A percentile compares a stretch with the other conserved stretches of the same genome.
Conservation (phyloP, 306 rosid species). For the Prunus davidiana region DNA sequence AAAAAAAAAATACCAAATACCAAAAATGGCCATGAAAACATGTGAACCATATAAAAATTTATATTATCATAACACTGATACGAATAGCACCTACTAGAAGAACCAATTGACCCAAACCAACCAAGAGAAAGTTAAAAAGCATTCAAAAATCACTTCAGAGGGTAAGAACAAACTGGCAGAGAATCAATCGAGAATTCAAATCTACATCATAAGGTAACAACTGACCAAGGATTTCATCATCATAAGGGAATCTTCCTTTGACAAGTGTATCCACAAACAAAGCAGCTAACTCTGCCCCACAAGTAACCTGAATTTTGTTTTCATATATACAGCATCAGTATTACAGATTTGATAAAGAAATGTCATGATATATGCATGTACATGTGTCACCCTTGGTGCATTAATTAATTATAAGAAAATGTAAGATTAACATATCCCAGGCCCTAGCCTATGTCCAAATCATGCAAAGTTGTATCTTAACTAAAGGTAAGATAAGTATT, state of each 20-base stretch:
- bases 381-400: neutral
- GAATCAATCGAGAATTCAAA: conserved; percentile 8
- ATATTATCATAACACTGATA: neutral
- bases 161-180: neutral
- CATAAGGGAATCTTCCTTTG: conserved; percentile 72
- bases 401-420: neutral
- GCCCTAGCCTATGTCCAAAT: conserved; percentile 2
- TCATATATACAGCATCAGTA: neutral
- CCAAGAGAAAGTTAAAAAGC: conserved; percentile 12
- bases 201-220: conserved; percentile 25
- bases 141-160: conserved; percentile 8
- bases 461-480: neutral
- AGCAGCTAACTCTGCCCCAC: conserved; percentile 94
- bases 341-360: conserved; percentile 1
- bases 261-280: conserved; percentile 81
- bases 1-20: neutral
- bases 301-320: conserved; percentile 66
- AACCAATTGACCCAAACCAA: conserved; percentile 20
- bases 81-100: conserved; percentile 2
- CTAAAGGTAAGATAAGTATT: conserved; percentile 1
- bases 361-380: neutral
- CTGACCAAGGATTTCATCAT: conserved; percentile 70
- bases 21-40: conserved; percentile 16
- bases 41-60: conserved; percentile 10
- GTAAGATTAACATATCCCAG: conserved; percentile 15